Percentiles rank a stretch among this genome's conserved stretches.
Evolutionary conservation across 1,139 yeast species (phyloP).

Genomic region (Sporopachydermia cereana): DNA sequence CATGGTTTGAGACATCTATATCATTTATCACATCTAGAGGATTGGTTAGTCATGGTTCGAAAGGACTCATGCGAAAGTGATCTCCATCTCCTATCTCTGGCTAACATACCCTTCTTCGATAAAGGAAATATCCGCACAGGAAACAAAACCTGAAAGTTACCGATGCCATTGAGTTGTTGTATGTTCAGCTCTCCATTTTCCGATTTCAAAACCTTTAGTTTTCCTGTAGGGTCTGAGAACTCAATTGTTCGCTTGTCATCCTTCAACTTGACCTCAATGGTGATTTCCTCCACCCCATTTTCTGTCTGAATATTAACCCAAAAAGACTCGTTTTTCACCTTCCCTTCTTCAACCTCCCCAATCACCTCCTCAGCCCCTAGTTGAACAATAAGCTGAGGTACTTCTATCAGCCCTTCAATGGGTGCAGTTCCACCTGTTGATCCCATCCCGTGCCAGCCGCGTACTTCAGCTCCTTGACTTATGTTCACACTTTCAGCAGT

Average conservation of each 20-base stretch:
- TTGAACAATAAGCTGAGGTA: conserved; percentile 29
- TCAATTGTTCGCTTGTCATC: conserved; percentile 6
- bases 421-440: no score
- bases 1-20: conserved; percentile 25
- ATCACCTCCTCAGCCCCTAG: conserved; percentile 32
- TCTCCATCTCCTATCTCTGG: no score
- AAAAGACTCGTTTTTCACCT: conserved; percentile 22
- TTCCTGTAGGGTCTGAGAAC: background rate
- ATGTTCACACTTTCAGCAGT: no score
- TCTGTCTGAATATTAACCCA: conserved; percentile 20
- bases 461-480: no score
- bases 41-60: no score
- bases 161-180: no score
- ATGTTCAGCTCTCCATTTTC: background rate
- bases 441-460: no score
- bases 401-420: conserved; percentile 7
- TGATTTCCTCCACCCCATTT: conserved; percentile 11
- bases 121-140: no score
- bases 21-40: conserved; percentile 17
- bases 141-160: no score
- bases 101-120: no score
- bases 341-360: conserved; percentile 23
- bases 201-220: background rate
- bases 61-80: no score
- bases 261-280: background rate